phyloP scores from a whole-genome alignment of 2,329 filamentous ascomycete species.

The Aspergillus sp. region DNA sequence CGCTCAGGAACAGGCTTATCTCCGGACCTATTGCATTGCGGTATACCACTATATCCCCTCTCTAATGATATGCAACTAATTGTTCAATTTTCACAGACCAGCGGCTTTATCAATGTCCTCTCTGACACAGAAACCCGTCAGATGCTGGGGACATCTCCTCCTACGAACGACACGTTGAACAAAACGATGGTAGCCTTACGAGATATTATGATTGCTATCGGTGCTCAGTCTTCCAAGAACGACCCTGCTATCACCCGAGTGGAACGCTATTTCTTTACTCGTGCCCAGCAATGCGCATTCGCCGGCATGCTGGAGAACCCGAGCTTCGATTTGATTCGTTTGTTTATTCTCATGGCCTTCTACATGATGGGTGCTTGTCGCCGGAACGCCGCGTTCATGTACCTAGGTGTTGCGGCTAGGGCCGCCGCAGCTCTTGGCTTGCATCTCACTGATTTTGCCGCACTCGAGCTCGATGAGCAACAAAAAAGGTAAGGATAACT shows the following conservation, averaged over 20 bases:
- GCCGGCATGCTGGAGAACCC: conserved; percentile 59
- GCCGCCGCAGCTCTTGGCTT: conserved; percentile 63
- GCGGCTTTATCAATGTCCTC: conserved; percentile 44
- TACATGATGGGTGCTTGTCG: conserved; percentile 64
- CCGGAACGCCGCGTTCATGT: conserved; percentile 66
- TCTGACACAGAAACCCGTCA: conserved; percentile 34
- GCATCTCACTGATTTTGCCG: conserved; percentile 49
- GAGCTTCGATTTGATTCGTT: conserved; percentile 56
- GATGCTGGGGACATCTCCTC: conserved; percentile 25
- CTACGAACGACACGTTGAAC: conserved; percentile 25
- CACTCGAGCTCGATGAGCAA: conserved; percentile 22
- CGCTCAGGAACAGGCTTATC: conserved; percentile 38
- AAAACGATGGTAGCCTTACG: conserved; percentile 35
- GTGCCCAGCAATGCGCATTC: conserved; percentile 55
- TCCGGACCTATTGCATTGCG: conserved; percentile 37
- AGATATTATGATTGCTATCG: conserved; percentile 58
- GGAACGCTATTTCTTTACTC: conserved; percentile 51
- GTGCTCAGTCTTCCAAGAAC: conserved; percentile 52
- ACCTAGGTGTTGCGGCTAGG: conserved; percentile 62
- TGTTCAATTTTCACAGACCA: conserved; percentile 38
- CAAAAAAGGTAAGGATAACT: conserved; percentile 23
- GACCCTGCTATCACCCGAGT: conserved; percentile 34
- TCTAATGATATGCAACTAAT: conserved; percentile 3
- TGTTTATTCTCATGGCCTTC: conserved; percentile 62
- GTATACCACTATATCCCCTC: conserved; percentile 20